A percentile compares a stretch with the other conserved stretches of the same genome.
Evolutionary conservation across 2,329 filamentous ascomycete genomes (phyloP).

Genomic region (Calonectria montana): DNA sequence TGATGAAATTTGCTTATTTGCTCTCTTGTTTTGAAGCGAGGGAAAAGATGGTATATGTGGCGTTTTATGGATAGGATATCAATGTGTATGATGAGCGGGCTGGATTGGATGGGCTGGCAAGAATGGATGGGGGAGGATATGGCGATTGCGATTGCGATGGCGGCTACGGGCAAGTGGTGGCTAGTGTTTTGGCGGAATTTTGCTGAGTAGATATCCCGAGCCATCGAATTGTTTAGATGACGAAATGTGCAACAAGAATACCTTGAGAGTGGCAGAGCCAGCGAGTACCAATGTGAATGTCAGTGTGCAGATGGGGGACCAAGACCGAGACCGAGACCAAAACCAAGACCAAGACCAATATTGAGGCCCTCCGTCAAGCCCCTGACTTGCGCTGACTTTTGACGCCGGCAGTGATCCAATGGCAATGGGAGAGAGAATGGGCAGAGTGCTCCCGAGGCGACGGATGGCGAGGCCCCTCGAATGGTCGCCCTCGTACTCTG

Average conservation of each 20-base stretch:
- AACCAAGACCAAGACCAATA: neutral
- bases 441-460: neutral
- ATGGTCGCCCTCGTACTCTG: conserved; percentile 3
- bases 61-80: conserved; percentile 37
- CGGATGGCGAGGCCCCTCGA: neutral
- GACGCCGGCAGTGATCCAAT: conserved; percentile 5
- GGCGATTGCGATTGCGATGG: conserved; percentile 33
- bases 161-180: conserved; percentile 28
- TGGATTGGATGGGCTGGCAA: conserved; percentile 4
- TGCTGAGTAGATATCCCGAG: conserved; percentile 40
- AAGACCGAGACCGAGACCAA: neutral
- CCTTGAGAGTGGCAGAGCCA: neutral
- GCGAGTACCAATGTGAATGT: neutral
- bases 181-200: conserved; percentile 23
- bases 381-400: conserved; percentile 14
- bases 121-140: conserved; percentile 9
- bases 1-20: conserved; percentile 39
- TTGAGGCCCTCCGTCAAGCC: conserved; percentile 11
- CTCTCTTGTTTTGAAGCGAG: conserved; percentile 36
- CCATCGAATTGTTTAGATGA: conserved; percentile 35
- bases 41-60: conserved; percentile 39
- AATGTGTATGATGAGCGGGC: conserved; percentile 29
- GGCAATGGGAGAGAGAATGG: neutral
- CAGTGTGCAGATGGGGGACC: neutral
- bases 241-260: conserved; percentile 29